These are phyloP conservation scores for Austroboletus niveus DNA, from an alignment of 1,284 basidiomycete genomes.

Conservation along the genomic window DNA sequence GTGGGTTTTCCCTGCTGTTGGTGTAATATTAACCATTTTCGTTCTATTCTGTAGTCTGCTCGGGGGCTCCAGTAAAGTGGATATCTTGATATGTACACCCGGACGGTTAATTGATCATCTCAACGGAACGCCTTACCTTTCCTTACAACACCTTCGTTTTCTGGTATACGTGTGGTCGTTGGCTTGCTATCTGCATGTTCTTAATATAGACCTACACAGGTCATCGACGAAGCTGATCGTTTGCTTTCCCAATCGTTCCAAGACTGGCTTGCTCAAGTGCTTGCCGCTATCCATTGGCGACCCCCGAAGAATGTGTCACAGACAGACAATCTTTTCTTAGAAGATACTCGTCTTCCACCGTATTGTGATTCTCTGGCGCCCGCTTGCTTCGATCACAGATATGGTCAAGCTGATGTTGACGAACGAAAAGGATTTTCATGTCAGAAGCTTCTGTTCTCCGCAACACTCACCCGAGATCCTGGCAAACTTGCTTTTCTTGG, in stretches of 20 bases:
- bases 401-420: conserved; percentile 47
- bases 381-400: conserved; percentile 46
- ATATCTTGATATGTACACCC: conserved; percentile 94
- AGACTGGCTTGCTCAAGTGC: conserved; percentile 86
- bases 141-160: conserved; percentile 91
- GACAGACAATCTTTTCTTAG: neutral
- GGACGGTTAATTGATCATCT: conserved; percentile 95
- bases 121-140: conserved; percentile 84
- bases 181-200: neutral
- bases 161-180: conserved; percentile 47
- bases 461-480: conserved; percentile 93
- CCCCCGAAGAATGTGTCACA: conserved; percentile 8
- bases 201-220: conserved; percentile 42
- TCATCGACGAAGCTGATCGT: conserved; percentile 97
- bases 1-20: conserved; percentile 36
- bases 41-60: conserved; percentile 42
- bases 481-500: conserved; percentile 85
- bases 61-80: conserved; percentile 85
- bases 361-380: conserved; percentile 61
- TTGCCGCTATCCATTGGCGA: conserved; percentile 65
- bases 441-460: conserved; percentile 96
- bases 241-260: conserved; percentile 95
- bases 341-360: conserved; percentile 14
- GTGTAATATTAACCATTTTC: neutral
- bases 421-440: conserved; percentile 67